These are phyloP conservation scores for Globisporangium cederbergense DNA, from an alignment of 352 stramenopile genomes.

Conservation along the genomic window DNA sequence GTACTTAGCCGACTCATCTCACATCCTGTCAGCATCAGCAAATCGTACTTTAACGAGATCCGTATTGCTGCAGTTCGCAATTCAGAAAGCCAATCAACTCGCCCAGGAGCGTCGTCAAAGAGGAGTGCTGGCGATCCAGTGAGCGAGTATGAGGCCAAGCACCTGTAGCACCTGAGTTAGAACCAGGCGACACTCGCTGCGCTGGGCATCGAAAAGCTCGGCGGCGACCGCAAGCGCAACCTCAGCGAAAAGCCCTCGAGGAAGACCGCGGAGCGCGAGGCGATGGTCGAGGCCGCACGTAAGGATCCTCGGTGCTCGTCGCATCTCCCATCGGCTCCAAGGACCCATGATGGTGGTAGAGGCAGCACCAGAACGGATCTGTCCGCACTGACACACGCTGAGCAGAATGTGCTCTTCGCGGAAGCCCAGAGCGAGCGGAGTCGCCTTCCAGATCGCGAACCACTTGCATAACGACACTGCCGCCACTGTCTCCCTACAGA, in stretches of 20 bases:
- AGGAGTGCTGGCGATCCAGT: background rate
- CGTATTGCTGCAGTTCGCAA: background rate
- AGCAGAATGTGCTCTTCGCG: background rate
- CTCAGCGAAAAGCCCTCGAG: background rate
- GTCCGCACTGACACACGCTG: background rate
- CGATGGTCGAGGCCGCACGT: background rate
- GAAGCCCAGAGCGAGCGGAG: background rate
- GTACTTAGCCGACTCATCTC: background rate
- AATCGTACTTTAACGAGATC: no score
- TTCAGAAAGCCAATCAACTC: background rate
- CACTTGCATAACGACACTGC: no score
- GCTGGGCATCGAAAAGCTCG: slow-evolving; percentile 30
- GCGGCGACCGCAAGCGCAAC: background rate
- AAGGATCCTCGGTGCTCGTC: slow-evolving; percentile 24
- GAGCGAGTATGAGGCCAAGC: slow-evolving; percentile 57
- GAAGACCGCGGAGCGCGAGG: no score
- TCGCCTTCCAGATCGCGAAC: no score
- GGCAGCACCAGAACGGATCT: background rate
- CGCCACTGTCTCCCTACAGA: no score
- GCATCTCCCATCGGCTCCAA: slow-evolving; percentile 5
- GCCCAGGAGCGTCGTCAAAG: background rate
- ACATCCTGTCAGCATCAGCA: no score
- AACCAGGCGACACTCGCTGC: slow-evolving; percentile 43
- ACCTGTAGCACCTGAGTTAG: slow-evolving; percentile 43
- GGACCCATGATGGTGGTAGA: no score